These are phyloP conservation scores for Pythium myriotylum DNA, from an alignment of 352 stramenopile species.

Conservation along the genomic window DNA sequence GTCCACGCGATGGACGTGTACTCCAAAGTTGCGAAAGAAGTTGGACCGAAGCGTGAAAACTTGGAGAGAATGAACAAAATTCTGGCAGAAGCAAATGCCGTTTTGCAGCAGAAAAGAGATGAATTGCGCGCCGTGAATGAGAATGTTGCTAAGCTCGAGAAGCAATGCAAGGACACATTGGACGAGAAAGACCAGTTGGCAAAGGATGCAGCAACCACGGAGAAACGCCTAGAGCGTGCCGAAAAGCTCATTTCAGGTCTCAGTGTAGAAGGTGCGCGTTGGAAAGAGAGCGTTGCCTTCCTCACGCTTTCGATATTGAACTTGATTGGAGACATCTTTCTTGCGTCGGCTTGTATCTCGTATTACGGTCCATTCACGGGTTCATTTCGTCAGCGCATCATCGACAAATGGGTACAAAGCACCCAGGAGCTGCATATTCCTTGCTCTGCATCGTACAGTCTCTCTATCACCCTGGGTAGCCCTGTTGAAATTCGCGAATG, in stretches of 20 bases:
- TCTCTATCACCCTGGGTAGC: constrained; percentile 83
- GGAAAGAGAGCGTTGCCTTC: constrained; percentile 88
- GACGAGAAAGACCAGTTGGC: constrained; percentile 92
- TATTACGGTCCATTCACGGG: constrained; percentile 96
- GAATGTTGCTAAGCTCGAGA: constrained; percentile 87
- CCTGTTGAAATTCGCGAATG: constrained; percentile 92
- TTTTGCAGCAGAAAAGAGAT: constrained; percentile 87
- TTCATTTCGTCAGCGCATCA: constrained; percentile 77
- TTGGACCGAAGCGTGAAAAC: constrained; percentile 91
- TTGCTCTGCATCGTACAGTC: constrained; percentile 69
- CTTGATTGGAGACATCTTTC: constrained; percentile 92
- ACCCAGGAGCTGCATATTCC: constrained; percentile 72
- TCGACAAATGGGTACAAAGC: constrained; percentile 68
- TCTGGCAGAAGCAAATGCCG: constrained; percentile 84
- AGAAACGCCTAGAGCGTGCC: constrained; percentile 87
- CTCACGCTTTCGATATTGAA: constrained; percentile 77
- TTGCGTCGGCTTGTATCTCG: constrained; percentile 91
- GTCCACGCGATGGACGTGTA: constrained; percentile 96
- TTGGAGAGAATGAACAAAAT: constrained; percentile 92
- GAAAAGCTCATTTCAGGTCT: constrained; percentile 92
- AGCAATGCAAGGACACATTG: constrained; percentile 90
- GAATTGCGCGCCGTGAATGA: constrained; percentile 90
- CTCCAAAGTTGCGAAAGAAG: constrained; percentile 93
- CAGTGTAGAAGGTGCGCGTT: constrained; percentile 91
- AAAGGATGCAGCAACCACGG: constrained; percentile 82